These are phyloP conservation scores for Chenopodium album DNA, from an alignment of 148 eudicot species.

Conservation along the genomic window DNA sequence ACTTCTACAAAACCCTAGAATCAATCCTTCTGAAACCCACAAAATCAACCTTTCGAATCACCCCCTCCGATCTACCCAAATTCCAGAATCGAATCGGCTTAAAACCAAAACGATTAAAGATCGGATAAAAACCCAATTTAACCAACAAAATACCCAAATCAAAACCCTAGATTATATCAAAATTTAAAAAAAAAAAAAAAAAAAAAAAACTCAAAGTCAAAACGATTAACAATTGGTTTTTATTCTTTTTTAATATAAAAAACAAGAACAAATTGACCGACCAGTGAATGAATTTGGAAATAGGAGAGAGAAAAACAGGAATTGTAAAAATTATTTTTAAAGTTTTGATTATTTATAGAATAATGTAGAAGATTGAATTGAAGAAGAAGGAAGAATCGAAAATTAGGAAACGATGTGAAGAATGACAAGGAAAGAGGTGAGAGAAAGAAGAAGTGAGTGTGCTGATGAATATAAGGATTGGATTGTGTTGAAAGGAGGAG, in stretches of 20 bases:
- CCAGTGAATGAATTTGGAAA: conserved; percentile 5
- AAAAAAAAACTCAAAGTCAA: neutral
- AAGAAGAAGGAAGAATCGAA: conserved; percentile 10
- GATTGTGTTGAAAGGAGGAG: neutral
- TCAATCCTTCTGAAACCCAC: neutral
- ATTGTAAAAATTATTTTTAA: neutral
- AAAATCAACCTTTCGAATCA: neutral
- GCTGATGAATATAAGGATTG: neutral
- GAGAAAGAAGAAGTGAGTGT: conserved; percentile 10
- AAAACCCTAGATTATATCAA: neutral
- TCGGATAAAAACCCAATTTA: neutral
- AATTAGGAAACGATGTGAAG: conserved; percentile 18
- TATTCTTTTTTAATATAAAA: neutral
- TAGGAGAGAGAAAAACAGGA: conserved; percentile 8
- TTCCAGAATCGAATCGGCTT: conserved; percentile 14
- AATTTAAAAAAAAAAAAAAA: too few relatives aligned
- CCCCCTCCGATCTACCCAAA: conserved; percentile 3
- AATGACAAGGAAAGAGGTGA: conserved; percentile 13
- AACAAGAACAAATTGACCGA: neutral
- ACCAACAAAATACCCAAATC: neutral
- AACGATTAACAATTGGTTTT: neutral
- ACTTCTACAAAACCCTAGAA: neutral
- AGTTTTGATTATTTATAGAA: too few relatives aligned
- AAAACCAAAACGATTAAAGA: conserved; percentile 22
- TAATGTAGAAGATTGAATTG: neutral